Conservation (phyloP, 2,329 filamentous ascomycete species). For the Aureobasidium namibiae region DNA sequence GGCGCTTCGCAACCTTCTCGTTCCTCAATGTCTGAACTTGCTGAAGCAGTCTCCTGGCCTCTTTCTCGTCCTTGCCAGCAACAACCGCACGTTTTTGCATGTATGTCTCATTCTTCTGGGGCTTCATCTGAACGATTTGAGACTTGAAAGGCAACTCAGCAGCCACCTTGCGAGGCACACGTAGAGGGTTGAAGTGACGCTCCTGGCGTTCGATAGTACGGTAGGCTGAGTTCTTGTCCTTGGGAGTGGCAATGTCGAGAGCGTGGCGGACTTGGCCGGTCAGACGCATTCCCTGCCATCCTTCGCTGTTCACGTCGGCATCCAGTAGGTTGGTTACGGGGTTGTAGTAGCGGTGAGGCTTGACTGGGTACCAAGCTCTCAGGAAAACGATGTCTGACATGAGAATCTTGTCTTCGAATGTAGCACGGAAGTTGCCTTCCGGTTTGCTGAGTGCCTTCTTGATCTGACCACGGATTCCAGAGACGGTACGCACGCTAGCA, state of each 20-base stretch:
- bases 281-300: slow-evolving; percentile 86
- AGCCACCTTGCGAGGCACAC: slow-evolving; percentile 70
- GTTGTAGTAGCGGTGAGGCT: slow-evolving; percentile 94
- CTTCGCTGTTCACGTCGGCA: slow-evolving; percentile 26
- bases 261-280: slow-evolving; percentile 84
- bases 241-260: slow-evolving; percentile 65
- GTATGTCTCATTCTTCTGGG: slow-evolving; percentile 75
- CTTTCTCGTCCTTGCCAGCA: slow-evolving; percentile 71
- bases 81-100: slow-evolving; percentile 94
- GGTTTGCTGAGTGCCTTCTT: slow-evolving; percentile 90
- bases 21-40: slow-evolving; percentile 86
- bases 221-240: slow-evolving; percentile 79
- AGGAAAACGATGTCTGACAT: slow-evolving; percentile 96
- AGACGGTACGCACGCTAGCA: slow-evolving; percentile 90
- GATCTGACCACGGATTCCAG: slow-evolving; percentile 91
- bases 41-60: slow-evolving; percentile 80
- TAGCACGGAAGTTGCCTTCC: slow-evolving; percentile 91
- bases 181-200: slow-evolving; percentile 51
- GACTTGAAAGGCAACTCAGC: slow-evolving; percentile 85
- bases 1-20: slow-evolving; percentile 78
- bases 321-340: slow-evolving; percentile 87
- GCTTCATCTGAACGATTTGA: slow-evolving; percentile 74
- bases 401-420: slow-evolving; percentile 96
- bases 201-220: slow-evolving; percentile 48
- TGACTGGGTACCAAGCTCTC: slow-evolving; percentile 92